These are phyloP conservation scores for Rutstroemia sp. DNA, from an alignment of 2,329 filamentous ascomycete genomes.

Conservation along the genomic window DNA sequence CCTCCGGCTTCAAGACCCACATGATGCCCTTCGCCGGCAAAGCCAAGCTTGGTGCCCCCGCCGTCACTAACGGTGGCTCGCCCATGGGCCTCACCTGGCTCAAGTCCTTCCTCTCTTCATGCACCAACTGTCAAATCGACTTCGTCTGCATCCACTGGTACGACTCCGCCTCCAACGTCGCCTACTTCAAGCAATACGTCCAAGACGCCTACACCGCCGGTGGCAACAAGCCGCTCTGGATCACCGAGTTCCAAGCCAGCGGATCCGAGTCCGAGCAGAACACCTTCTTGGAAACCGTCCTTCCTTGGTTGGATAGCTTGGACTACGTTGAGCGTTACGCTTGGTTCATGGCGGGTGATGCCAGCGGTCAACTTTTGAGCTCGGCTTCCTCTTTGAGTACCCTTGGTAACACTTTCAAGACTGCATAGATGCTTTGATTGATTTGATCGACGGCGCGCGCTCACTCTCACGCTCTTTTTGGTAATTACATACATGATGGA, in stretches of 20 bases:
- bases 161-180: slow-evolving; percentile 29
- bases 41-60: slow-evolving; percentile 38
- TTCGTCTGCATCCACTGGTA: slow-evolving; percentile 43
- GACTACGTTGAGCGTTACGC: slow-evolving; percentile 10
- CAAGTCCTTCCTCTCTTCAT: slow-evolving; percentile 35
- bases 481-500: too few species aligned
- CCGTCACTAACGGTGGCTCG: slow-evolving; percentile 39
- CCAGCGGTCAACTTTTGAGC: not conserved
- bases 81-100: slow-evolving; percentile 38
- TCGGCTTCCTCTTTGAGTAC: not conserved
- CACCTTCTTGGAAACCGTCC: slow-evolving; percentile 34
- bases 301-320: slow-evolving; percentile 36
- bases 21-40: slow-evolving; percentile 39
- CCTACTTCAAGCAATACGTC: slow-evolving; percentile 38
- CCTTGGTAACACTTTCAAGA: slow-evolving; percentile 7
- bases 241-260: slow-evolving; percentile 36
- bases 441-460: not conserved
- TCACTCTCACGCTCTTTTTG: too few species aligned
- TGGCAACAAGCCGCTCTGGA: slow-evolving; percentile 30
- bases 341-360: slow-evolving; percentile 2
- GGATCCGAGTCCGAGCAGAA: slow-evolving; percentile 27
- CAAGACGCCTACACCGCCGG: slow-evolving; percentile 30
- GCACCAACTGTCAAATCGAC: slow-evolving; percentile 37
- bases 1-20: slow-evolving; percentile 33
- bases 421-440: not conserved